These are phyloP conservation scores for Rhodotorula glutinis DNA, from an alignment of 1,284 basidiomycete species.

Conservation along the genomic window DNA sequence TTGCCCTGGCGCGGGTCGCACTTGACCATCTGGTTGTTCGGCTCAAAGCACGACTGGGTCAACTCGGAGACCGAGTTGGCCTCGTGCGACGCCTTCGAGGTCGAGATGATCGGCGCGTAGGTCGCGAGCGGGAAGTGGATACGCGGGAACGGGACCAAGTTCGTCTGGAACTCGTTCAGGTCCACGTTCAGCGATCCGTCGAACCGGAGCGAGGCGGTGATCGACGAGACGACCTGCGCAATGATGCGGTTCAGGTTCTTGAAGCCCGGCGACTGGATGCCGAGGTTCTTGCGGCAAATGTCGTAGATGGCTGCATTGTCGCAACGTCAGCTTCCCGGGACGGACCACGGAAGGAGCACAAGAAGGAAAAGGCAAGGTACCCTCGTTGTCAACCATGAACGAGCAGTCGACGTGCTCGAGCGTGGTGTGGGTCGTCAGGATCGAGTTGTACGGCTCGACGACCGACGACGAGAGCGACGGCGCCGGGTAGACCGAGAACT, in stretches of 20 bases:
- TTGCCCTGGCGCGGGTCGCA: conserved; percentile 85
- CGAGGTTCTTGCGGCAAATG: conserved; percentile 95
- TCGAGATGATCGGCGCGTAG: conserved; percentile 89
- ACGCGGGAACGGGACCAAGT: conserved; percentile 55
- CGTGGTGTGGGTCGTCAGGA: conserved; percentile 97
- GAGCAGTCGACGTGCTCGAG: conserved; percentile 99
- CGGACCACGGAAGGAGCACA: no score
- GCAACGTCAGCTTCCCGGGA: background rate
- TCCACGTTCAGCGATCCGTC: conserved; percentile 98
- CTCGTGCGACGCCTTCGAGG: conserved; percentile 79
- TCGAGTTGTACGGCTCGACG: conserved; percentile 99
- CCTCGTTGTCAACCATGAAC: conserved; percentile 90
- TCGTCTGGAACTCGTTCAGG: conserved; percentile 88
- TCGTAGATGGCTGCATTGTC: conserved; percentile 71
- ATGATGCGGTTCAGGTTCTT: conserved; percentile 95
- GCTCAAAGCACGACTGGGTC: conserved; percentile 98
- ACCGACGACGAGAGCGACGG: conserved; percentile 71
- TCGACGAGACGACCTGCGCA: conserved; percentile 95
- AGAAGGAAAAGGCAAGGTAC: conserved; percentile 53
- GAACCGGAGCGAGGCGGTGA: conserved; percentile 95
- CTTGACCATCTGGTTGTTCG: conserved; percentile 97
- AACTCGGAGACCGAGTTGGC: conserved; percentile 97
- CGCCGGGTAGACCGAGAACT: conserved; percentile 76
- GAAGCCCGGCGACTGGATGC: conserved; percentile 82
- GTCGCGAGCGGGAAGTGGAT: conserved; percentile 98